Evolutionary conservation across 495 filamentous ascomycete species (phyloP), one percentile per base, ranked within the genome.

Genomic region (Physcia stellaris): DNA sequence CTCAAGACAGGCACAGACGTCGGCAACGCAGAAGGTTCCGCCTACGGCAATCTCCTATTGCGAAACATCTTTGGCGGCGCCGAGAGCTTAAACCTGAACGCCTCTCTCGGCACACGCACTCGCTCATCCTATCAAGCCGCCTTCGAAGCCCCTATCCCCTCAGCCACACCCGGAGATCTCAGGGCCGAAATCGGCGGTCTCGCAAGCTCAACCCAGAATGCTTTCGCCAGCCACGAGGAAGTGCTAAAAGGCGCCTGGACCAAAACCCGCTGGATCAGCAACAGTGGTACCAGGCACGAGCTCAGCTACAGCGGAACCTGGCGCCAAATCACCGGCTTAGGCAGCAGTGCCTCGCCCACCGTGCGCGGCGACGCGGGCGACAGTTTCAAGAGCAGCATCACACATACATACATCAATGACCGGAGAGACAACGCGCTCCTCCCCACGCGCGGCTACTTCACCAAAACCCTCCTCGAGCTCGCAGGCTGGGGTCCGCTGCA

Each of bases 1-100:
- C 64, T 94, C 54, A 90, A 84, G 59, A 93, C 87, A 2, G 90
- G 90, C 23, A 95, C 90, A 4, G 86, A 94, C 49, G 64, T 92
- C 19, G 90, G 92, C 37, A 86, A 87, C 49, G 68, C 80, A 10
- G 92, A 96, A 57, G 92, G 86, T 12, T 87, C 83, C 3, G 88
- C 88, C 2, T 94, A 93, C 55, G 72, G 81, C 39, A 83, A 87
- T 39, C 67, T 81, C 21, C 67, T 83, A 10, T 75, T 81, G 57
- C 79, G 92, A 33, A 98, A 98, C 60, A 70, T 98, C 29, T 87
- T 96, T 51, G 90, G 90, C 27, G 92, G 92, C 19, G 87, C 90
- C 12, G 90, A 98, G 60, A 77, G 73, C n/a, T 57, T 96, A 39
- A 80, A 74, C 45, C 56, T 92, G 32, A 85, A 90, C 51, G 87